Evolutionary conservation across 2,329 filamentous ascomycete species (phyloP), one percentile per base, ranked within the genome.

Genomic region (Beauveria pseudobassiana): DNA sequence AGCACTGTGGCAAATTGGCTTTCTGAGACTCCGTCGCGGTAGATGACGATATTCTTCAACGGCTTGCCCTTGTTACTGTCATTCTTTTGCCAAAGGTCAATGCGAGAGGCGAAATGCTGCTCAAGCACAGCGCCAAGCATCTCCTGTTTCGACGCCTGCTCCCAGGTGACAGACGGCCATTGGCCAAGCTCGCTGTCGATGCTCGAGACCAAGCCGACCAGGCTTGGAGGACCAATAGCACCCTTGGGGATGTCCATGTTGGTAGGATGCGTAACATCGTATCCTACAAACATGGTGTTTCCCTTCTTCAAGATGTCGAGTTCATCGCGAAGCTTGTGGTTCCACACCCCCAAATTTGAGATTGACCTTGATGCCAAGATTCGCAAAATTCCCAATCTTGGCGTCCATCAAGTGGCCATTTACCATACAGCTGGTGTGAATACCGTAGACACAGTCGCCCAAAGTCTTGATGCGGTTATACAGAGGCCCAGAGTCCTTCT

Each of bases 251-350:
- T 38, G n/a, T 71, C 63, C 20, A 82, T 71, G 65, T 83, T 83
- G 5, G 91, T 93, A 0, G 93, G 92, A 68, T 96, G 93, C 0
- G 91, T 96, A 1, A 96, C 92, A 69, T 96, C 93, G 66, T 95
- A 87, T 0, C 93, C 92, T 9, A 96, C 85, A 1, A 96, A 76
- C 87, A 97, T 96, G 0, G 91, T 96, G 67, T 87, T 87, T 1
- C 83, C 84, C 40, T 87, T 80, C 46, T 78, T 76, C 60, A 92
- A 74, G 0, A 91, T 78, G 1, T 80, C 80, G 5, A 88, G 76
- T 28, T 87, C 81, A 0, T 77, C 73, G 0, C 65, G 75, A 1
- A 96, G 76, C 16, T 74, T 75, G 70, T 96, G 90, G 68, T 93
- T 93, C 14, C 14, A 81, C 74, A 0, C 90, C 90, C 1, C 89